Conservation (phyloP, 1,284 basidiomycete species). For the Ceratobasidium sp. region DNA sequence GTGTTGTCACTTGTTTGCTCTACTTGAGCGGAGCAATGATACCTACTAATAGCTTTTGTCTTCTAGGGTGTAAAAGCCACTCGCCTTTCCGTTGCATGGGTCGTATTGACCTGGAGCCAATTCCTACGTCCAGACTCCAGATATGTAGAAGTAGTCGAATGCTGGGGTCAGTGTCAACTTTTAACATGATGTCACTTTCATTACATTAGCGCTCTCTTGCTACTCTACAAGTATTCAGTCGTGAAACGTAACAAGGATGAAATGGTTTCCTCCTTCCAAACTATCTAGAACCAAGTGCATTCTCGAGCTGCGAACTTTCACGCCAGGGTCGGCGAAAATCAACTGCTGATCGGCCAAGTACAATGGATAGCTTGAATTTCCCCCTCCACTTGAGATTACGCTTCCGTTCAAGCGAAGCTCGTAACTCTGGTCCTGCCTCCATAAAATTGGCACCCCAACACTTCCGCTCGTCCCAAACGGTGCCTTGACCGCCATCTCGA, state of each 20-base stretch:
- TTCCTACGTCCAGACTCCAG: too few relatives aligned
- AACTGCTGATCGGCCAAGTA: background rate
- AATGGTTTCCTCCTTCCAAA: conserved; percentile 18
- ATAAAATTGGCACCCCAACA: conserved; percentile 22
- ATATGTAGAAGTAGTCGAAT: too few relatives aligned
- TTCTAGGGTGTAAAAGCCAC: too few relatives aligned
- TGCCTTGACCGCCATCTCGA: conserved; percentile 34
- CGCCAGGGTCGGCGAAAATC: background rate
- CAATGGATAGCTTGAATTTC: background rate
- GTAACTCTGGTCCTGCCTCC: conserved; percentile 16
- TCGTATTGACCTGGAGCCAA: too few relatives aligned
- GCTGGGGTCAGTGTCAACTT: too few relatives aligned
- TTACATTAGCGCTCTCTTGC: too few relatives aligned
- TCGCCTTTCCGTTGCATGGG: too few relatives aligned
- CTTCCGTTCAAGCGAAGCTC: conserved; percentile 25
- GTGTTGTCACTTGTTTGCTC: too few relatives aligned
- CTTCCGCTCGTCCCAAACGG: conserved; percentile 13
- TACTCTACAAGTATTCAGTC: background rate
- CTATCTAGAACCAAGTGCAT: conserved; percentile 27
- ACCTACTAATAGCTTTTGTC: too few relatives aligned
- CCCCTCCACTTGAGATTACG: background rate
- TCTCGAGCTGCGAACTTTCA: background rate
- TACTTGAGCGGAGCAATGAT: too few relatives aligned
- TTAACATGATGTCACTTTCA: too few relatives aligned
- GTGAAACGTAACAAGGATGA: conserved; percentile 17